Evolutionary conservation across 805 yeast genomes (phyloP).

Genomic region (Ogataea ramenticola): DNA sequence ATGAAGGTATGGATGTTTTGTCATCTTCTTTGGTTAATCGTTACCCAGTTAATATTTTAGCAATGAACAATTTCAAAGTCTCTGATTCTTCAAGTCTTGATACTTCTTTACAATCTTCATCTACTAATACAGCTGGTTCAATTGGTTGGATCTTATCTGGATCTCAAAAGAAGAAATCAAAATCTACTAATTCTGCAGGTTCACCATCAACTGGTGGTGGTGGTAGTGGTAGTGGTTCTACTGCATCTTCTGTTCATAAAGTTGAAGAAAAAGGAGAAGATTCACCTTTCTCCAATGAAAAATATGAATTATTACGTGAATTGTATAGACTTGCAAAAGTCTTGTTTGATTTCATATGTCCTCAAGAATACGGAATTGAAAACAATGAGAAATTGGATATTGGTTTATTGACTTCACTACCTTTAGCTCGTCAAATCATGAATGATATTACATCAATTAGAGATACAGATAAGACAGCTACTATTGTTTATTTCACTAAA

Average conservation of each 20-base stretch:
- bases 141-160: conserved; percentile 60
- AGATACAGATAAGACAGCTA: conserved; percentile 71
- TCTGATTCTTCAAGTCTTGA: conserved; percentile 30
- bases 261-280: conserved; percentile 11
- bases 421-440: conserved; percentile 82
- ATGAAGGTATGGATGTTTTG: conserved; percentile 33
- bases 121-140: conserved; percentile 48
- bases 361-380: conserved; percentile 97
- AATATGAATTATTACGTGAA: conserved; percentile 76
- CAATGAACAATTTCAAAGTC: conserved; percentile 69
- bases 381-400: conserved; percentile 93
- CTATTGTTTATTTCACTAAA: conserved; percentile 88
- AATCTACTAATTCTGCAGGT: no score
- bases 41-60: conserved; percentile 67
- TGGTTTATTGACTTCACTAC: conserved; percentile 89
- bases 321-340: conserved; percentile 87
- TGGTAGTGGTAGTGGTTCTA: conserved; percentile 3
- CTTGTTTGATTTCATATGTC: conserved; percentile 93
- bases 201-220: neutral
- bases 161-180: neutral
- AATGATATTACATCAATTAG: conserved; percentile 76
- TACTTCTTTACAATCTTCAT: conserved; percentile 8
- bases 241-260: neutral
- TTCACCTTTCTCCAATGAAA: conserved; percentile 69
- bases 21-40: conserved; percentile 53